Conservation (phyloP, 768 basidiomycete genomes). For the Leucosporidium yakuticum region DNA sequence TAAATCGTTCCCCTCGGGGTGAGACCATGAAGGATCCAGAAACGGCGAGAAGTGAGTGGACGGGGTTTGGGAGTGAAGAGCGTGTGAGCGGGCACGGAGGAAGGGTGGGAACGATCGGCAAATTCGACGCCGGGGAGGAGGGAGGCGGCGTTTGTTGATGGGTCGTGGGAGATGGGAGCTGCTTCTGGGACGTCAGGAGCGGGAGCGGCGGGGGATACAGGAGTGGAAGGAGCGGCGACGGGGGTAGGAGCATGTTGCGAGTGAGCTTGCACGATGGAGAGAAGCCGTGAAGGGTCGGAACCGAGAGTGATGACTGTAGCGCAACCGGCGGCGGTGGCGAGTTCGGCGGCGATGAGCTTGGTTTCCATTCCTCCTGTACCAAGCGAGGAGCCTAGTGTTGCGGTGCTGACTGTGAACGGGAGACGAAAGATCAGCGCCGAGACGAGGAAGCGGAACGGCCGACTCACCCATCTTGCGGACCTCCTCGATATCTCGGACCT, state of each 20-base stretch:
- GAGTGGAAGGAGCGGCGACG: neutral
- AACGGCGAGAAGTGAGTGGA: slow-evolving; percentile 80
- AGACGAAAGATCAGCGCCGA: slow-evolving; percentile 1
- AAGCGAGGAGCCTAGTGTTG: slow-evolving; percentile 82
- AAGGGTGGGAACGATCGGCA: neutral
- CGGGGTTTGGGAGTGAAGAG: slow-evolving; percentile 67
- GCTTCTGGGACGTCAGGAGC: slow-evolving; percentile 40
- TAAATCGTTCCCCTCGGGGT: slow-evolving; percentile 80
- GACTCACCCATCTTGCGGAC: slow-evolving; percentile 70
- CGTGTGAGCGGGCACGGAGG: slow-evolving; percentile 67
- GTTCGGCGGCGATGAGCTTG: slow-evolving; percentile 95
- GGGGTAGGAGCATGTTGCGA: slow-evolving; percentile 38
- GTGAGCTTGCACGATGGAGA: slow-evolving; percentile 76
- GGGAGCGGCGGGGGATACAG: neutral
- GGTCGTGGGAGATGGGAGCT: slow-evolving; percentile 29
- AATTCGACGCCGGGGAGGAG: slow-evolving; percentile 24
- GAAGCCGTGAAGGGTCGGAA: slow-evolving; percentile 65
- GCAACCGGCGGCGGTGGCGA: slow-evolving; percentile 90
- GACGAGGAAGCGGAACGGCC: neutral
- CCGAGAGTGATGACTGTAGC: slow-evolving; percentile 85
- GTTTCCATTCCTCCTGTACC: slow-evolving; percentile 99
- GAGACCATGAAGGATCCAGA: slow-evolving; percentile 95
- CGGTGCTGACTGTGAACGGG: slow-evolving; percentile 66
- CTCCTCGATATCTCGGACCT: slow-evolving; percentile 72
- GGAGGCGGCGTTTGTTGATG: neutral